Conservation (phyloP, 495 filamentous ascomycete species). For the Delitschia confertaspora region DNA sequence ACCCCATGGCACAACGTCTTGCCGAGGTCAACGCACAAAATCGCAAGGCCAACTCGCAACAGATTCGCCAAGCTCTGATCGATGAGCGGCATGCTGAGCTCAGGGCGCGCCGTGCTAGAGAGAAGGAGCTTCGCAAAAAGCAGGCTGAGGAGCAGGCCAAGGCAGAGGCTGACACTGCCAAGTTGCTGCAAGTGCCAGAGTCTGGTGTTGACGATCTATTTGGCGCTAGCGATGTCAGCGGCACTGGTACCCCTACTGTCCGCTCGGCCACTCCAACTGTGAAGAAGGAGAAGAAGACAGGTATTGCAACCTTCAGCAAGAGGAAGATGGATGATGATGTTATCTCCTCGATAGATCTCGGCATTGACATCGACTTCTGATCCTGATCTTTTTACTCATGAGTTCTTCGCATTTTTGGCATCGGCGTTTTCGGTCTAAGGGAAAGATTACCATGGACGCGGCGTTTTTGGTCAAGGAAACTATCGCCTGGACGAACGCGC, state of each 20-base stretch:
- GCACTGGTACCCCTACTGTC: slow-evolving; percentile 40
- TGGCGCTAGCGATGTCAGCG: slow-evolving; percentile 38
- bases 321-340: slow-evolving; percentile 37
- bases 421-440: too few species aligned
- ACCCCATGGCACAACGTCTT: slow-evolving; percentile 62
- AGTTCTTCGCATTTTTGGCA: too few species aligned
- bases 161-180: slow-evolving; percentile 31
- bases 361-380: slow-evolving; percentile 40
- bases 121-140: slow-evolving; percentile 34
- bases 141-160: slow-evolving; percentile 26
- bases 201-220: slow-evolving; percentile 32
- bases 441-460: too few species aligned
- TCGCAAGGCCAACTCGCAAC: slow-evolving; percentile 67
- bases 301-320: slow-evolving; percentile 32
- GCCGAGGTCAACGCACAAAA: slow-evolving; percentile 68
- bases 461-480: too few species aligned
- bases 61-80: slow-evolving; percentile 75
- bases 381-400: not conserved
- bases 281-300: slow-evolving; percentile 27
- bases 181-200: slow-evolving; percentile 21
- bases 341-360: slow-evolving; percentile 36
- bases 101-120: slow-evolving; percentile 41
- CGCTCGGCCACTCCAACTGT: slow-evolving; percentile 28
- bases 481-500: too few species aligned
- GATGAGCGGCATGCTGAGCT: slow-evolving; percentile 48